Evolutionary conservation across 768 basidiomycete genomes (phyloP).

Genomic region (Rhodosporidiobolus odoratus): DNA sequence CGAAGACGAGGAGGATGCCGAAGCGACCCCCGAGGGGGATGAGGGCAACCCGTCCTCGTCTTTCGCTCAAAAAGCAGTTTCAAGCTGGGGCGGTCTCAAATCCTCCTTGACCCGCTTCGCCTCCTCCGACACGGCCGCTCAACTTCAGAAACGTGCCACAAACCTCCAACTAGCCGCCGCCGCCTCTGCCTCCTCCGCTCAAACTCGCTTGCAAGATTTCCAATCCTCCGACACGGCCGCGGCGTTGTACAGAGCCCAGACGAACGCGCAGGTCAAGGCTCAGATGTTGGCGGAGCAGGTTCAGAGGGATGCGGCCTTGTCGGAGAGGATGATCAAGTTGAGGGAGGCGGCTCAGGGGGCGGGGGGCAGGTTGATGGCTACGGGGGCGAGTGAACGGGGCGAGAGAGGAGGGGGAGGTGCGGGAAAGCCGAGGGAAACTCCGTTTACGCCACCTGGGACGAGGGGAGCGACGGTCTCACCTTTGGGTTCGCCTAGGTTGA

Average conservation of each 20-base stretch:
- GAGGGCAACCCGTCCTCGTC: not conserved
- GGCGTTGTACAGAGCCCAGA: slow-evolving; percentile 16
- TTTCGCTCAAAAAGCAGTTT: not conserved
- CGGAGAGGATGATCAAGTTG: slow-evolving; percentile 4
- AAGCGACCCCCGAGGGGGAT: too few species aligned
- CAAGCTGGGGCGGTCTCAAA: slow-evolving; percentile 27
- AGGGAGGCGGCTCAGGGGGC: slow-evolving; percentile 13
- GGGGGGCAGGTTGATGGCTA: slow-evolving; percentile 4
- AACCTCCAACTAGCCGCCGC: slow-evolving; percentile 33
- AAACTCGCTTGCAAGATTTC: not conserved
- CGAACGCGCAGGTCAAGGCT: slow-evolving; percentile 25
- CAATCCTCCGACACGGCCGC: slow-evolving; percentile 28
- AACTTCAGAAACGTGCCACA: slow-evolving; percentile 23
- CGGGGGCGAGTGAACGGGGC: not conserved
- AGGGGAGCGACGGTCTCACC: not conserved
- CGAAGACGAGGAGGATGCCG: not conserved
- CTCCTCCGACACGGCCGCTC: slow-evolving; percentile 27
- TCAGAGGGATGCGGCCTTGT: not conserved
- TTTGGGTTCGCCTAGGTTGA: not conserved
- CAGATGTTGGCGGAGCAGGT: slow-evolving; percentile 17
- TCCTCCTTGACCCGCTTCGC: slow-evolving; percentile 24
- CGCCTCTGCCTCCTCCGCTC: not conserved
- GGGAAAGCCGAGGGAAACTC: slow-evolving; percentile 24
- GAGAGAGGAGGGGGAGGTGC: not conserved
- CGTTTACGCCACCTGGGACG: slow-evolving; percentile 27